A percentile compares a stretch with the other conserved stretches of the same genome.
Evolutionary conservation across 768 basidiomycete genomes (phyloP).

Genomic region (Rickenella mellea): DNA sequence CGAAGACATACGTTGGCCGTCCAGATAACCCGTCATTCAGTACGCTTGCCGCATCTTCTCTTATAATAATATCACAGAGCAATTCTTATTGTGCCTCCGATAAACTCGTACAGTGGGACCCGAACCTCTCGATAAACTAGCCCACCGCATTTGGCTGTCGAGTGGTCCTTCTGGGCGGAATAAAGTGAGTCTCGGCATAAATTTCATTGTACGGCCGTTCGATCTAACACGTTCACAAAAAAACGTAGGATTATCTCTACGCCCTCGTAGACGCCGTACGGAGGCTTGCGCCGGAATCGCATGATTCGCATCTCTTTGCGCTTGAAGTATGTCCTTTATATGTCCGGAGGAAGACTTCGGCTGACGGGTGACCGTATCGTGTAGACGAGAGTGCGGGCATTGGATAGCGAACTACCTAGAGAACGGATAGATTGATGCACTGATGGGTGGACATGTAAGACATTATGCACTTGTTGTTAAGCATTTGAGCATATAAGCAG

Average conservation of each 20-base stretch:
- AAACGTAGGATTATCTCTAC: slow-evolving; percentile 74
- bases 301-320: slow-evolving; percentile 68
- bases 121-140: slow-evolving; percentile 63
- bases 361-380: background rate
- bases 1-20: slow-evolving; percentile 78
- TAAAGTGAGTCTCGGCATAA: slow-evolving; percentile 40
- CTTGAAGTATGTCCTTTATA: slow-evolving; percentile 47
- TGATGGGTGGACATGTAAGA: background rate
- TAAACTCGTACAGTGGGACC: slow-evolving; percentile 55
- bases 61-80: background rate
- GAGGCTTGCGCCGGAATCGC: slow-evolving; percentile 62
- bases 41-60: slow-evolving; percentile 22
- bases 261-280: slow-evolving; percentile 64
- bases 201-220: background rate
- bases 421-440: background rate
- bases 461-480: background rate
- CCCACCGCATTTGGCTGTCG: slow-evolving; percentile 60
- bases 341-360: background rate
- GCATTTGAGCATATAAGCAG: background rate
- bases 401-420: background rate
- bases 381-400: background rate
- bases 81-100: background rate
- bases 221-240: background rate
- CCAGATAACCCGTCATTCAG: slow-evolving; percentile 86
- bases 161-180: slow-evolving; percentile 86